Evolutionary conservation across 345 rosid genomes (phyloP).

Genomic region (Sapria himalayana): DNA sequence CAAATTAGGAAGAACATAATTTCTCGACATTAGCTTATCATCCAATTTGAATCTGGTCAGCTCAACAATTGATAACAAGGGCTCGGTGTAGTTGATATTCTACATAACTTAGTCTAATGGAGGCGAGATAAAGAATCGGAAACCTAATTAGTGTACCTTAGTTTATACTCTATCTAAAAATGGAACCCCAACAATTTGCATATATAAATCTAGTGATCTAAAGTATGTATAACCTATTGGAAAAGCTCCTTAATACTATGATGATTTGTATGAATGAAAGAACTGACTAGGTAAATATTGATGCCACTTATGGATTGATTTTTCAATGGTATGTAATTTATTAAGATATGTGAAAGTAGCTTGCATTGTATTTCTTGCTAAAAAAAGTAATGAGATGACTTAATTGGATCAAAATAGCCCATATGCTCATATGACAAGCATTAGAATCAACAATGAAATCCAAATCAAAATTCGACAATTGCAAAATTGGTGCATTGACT

Average conservation of each 20-base stretch:
- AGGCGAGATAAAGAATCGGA: too few species aligned
- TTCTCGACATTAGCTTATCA: too few species aligned
- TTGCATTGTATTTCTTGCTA: neutral
- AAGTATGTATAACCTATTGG: too few species aligned
- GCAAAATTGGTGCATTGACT: neutral
- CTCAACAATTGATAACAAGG: too few species aligned
- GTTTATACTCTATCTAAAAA: neutral
- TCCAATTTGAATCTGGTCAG: too few species aligned
- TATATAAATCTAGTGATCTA: neutral
- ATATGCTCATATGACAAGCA: neutral
- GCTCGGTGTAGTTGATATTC: neutral
- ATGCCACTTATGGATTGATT: neutral
- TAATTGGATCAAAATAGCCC: neutral
- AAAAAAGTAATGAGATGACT: conserved; percentile 1
- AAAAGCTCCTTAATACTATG: neutral
- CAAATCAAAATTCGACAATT: neutral
- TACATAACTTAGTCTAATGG: neutral
- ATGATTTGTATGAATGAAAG: neutral
- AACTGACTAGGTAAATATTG: neutral
- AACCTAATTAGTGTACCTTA: too few species aligned
- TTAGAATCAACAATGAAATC: neutral
- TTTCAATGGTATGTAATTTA: neutral
- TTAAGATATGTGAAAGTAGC: neutral
- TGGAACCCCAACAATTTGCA: neutral
- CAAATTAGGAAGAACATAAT: neutral